These are phyloP conservation scores for Rhizopogon vesiculosus DNA, from an alignment of 768 basidiomycete genomes.

Conservation along the genomic window DNA sequence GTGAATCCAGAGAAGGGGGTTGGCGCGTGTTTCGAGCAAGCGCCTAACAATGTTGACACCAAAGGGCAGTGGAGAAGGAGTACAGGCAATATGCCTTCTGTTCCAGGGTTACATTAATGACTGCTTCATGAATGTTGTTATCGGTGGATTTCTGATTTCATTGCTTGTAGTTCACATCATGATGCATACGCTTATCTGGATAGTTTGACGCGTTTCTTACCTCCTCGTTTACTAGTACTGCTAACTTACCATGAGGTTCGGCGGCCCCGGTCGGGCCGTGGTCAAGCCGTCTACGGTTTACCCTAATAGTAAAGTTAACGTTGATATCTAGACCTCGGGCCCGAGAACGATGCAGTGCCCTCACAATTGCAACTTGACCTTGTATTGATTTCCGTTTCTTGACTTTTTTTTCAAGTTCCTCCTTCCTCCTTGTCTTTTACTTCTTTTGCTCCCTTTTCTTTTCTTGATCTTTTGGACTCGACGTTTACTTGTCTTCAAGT, in stretches of 20 bases:
- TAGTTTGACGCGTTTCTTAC: too few relatives aligned
- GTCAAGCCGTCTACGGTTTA: too few relatives aligned
- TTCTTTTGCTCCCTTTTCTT: background rate
- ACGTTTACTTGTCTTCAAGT: background rate
- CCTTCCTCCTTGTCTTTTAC: background rate
- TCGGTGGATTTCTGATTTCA: background rate
- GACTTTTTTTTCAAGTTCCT: background rate
- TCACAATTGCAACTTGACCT: background rate
- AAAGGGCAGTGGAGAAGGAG: slow-evolving; percentile 15
- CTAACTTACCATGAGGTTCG: too few relatives aligned
- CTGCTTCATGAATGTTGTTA: too few relatives aligned
- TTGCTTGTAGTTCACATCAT: background rate
- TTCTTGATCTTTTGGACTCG: background rate
- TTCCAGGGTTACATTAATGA: slow-evolving; percentile 39
- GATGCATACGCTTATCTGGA: too few relatives aligned
- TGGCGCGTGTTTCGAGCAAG: slow-evolving; percentile 12
- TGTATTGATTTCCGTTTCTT: background rate
- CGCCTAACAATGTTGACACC: slow-evolving; percentile 4
- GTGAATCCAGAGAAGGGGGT: background rate
- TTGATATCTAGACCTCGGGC: too few relatives aligned
- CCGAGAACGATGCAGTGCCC: background rate
- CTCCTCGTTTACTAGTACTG: too few relatives aligned
- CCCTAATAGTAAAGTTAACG: too few relatives aligned
- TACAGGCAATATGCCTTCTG: slow-evolving; percentile 14
- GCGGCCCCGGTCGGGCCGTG: too few relatives aligned